phyloP scores from a whole-genome alignment of 257 asterid species.

The Mitragyna speciosa region DNA sequence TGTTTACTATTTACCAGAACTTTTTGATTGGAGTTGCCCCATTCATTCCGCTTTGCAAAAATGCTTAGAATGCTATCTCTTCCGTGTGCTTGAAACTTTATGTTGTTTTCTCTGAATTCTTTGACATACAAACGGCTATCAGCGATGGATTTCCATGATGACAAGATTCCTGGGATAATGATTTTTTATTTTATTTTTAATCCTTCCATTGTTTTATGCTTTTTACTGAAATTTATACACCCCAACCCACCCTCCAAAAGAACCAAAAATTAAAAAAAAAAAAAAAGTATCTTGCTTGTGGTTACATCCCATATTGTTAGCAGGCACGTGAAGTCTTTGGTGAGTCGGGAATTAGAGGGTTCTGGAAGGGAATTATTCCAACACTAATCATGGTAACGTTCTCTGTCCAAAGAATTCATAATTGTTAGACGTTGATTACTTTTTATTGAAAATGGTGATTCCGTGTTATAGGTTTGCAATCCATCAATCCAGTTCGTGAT shows the following conservation, averaged over 20 bases:
- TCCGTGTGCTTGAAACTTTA: too few species aligned
- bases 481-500: slow-evolving; percentile 99
- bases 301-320: slow-evolving; percentile 27
- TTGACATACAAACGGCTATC: too few species aligned
- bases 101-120: background rate
- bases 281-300: background rate
- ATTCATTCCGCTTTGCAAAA: background rate
- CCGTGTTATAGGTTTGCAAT: slow-evolving; percentile 69
- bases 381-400: slow-evolving; percentile 75
- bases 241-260: too few species aligned
- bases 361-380: slow-evolving; percentile 92
- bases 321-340: slow-evolving; percentile 78
- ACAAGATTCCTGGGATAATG: background rate
- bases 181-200: background rate
- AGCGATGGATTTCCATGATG: background rate
- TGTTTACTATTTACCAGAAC: background rate
- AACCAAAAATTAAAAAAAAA: too few species aligned
- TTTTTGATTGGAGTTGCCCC: background rate
- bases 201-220: background rate
- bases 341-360: slow-evolving; percentile 84
- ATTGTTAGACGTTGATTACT: slow-evolving; percentile 16
- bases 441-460: slow-evolving; percentile 20
- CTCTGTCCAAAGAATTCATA: slow-evolving; percentile 5
- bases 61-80: background rate
- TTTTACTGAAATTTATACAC: background rate